phyloP scores from a whole-genome alignment of 2,329 filamentous ascomycete genomes.

The Pezicula neosporulosa region DNA sequence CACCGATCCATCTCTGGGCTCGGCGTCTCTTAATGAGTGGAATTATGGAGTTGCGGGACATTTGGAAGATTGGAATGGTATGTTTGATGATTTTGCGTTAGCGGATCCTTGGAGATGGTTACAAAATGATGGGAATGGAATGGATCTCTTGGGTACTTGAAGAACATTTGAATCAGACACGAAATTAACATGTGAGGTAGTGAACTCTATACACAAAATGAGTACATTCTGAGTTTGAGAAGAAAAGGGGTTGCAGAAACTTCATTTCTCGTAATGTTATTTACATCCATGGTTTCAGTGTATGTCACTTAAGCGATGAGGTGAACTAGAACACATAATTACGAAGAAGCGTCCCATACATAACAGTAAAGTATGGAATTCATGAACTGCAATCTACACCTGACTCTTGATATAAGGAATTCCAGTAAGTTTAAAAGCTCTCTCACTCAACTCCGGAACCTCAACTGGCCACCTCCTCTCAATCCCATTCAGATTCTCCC shows the following conservation, averaged over 20 bases:
- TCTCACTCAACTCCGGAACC: conserved; percentile 6
- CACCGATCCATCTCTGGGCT: background rate
- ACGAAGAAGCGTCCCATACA: no score
- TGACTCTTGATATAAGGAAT: conserved; percentile 35
- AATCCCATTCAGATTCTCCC: conserved; percentile 19
- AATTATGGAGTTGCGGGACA: background rate
- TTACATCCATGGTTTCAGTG: no score
- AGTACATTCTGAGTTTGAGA: no score
- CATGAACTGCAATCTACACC: no score
- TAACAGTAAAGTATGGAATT: no score
- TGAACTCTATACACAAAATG: background rate
- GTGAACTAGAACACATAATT: no score
- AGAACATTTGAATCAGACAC: background rate
- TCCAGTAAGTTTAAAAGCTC: conserved; percentile 42
- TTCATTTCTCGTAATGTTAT: no score
- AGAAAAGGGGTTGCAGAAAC: no score
- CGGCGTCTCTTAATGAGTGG: background rate
- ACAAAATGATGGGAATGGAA: background rate
- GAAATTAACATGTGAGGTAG: background rate
- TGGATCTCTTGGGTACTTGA: background rate
- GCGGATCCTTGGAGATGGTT: background rate
- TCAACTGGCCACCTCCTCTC: background rate
- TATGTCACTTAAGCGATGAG: no score
- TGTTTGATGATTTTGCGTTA: background rate
- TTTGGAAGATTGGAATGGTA: background rate